phyloP scores from a whole-genome alignment of 805 yeast species.

The Zygoascus bituminiphila region DNA sequence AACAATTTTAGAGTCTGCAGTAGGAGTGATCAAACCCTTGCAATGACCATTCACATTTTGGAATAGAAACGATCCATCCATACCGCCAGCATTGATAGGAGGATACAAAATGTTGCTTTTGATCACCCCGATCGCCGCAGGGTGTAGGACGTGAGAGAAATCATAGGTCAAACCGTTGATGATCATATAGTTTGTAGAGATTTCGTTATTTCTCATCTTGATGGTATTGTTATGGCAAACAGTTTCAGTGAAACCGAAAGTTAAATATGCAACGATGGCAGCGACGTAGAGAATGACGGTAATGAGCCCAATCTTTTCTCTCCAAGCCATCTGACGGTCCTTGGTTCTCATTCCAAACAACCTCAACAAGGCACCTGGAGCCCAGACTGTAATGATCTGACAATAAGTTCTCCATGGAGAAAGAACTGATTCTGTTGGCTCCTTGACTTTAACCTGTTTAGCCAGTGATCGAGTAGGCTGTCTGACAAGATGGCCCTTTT shows the following conservation, averaged over 20 bases:
- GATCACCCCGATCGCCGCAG: conserved; percentile 70
- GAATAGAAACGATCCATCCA: conserved; percentile 52
- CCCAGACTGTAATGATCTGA: conserved; percentile 79
- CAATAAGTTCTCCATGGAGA: conserved; percentile 79
- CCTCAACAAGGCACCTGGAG: conserved; percentile 64
- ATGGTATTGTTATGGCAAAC: conserved; percentile 49
- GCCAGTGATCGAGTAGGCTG: too few relatives aligned
- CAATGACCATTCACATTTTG: conserved; percentile 94
- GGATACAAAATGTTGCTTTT: conserved; percentile 66
- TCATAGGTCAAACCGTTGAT: conserved; percentile 79
- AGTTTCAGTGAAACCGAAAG: conserved; percentile 74
- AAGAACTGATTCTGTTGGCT: conserved; percentile 13
- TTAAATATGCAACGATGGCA: conserved; percentile 24
- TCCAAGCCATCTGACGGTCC: conserved; percentile 91
- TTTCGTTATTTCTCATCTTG: conserved; percentile 54
- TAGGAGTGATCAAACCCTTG: conserved; percentile 64
- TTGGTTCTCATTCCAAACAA: conserved; percentile 70
- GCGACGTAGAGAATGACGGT: conserved; percentile 14
- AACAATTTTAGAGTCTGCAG: conserved; percentile 58
- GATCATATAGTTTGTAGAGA: conserved; percentile 53
- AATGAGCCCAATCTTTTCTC: conserved; percentile 54
- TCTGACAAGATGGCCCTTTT: not conserved
- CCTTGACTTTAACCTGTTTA: not conserved
- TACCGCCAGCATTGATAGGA: conserved; percentile 81
- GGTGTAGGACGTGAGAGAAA: conserved; percentile 61